Evolutionary conservation across 2,329 filamentous ascomycete genomes (phyloP).

Genomic region (Stachybotrys chlorohalonatus): DNA sequence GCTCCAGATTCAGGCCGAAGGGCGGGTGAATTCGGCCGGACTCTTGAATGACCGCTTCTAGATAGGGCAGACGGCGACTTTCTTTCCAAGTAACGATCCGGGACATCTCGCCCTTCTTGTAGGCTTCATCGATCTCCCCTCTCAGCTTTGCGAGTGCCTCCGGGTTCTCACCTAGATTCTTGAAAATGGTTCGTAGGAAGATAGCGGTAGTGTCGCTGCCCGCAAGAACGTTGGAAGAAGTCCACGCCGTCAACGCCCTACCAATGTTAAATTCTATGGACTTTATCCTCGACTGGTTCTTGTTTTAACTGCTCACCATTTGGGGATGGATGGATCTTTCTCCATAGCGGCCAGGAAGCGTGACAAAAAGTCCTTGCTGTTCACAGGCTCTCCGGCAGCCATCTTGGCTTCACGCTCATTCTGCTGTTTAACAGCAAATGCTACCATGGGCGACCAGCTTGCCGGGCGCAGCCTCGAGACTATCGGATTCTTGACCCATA

Average conservation of each 20-base stretch:
- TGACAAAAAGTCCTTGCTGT: slow-evolving; percentile 8
- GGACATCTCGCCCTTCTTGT: slow-evolving; percentile 6
- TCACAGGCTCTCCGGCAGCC: not conserved
- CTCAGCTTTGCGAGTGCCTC: slow-evolving; percentile 10
- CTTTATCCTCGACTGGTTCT: not conserved
- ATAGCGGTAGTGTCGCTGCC: slow-evolving; percentile 39
- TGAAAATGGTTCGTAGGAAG: slow-evolving; percentile 31
- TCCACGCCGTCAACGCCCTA: slow-evolving; percentile 31
- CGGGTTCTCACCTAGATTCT: slow-evolving; percentile 11
- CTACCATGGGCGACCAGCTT: slow-evolving; percentile 7
- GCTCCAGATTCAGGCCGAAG: slow-evolving; percentile 37
- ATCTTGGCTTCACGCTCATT: slow-evolving; percentile 2
- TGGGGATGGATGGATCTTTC: not conserved
- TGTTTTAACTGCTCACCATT: not conserved
- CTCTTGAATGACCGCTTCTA: slow-evolving; percentile 45
- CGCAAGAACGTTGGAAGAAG: slow-evolving; percentile 25
- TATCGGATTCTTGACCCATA: slow-evolving; percentile 1
- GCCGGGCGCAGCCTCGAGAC: not conserved
- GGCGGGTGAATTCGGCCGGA: slow-evolving; percentile 40
- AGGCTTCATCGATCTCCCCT: slow-evolving; percentile 12
- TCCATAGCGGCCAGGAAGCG: slow-evolving; percentile 14
- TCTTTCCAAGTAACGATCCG: slow-evolving; percentile 22
- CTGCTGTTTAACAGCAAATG: slow-evolving; percentile 9
- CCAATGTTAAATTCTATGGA: slow-evolving; percentile 20
- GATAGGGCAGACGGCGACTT: slow-evolving; percentile 34